A percentile compares a stretch with the other conserved stretches of the same genome.
phyloP scores from a whole-genome alignment of 2,329 filamentous ascomycete genomes.

The Thermoascus crustaceus region DNA sequence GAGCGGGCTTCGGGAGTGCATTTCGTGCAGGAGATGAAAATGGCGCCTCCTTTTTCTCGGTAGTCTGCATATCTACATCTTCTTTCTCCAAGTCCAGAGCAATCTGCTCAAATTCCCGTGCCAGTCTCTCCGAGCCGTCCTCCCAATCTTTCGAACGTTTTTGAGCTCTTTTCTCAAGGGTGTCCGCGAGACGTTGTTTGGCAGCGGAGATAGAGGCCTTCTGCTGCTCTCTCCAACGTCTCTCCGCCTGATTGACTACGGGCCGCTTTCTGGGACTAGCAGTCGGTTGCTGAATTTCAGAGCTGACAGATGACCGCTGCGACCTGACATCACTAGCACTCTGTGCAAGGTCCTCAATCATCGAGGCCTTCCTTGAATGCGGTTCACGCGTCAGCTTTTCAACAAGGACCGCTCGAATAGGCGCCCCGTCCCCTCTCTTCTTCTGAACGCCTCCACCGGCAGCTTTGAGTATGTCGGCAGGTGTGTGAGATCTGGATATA shows the following conservation, averaged over 20 bases:
- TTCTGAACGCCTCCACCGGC: slow-evolving; percentile 29
- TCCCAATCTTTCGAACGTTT: slow-evolving; percentile 33
- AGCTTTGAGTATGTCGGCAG: slow-evolving; percentile 18
- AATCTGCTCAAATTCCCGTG: slow-evolving; percentile 34
- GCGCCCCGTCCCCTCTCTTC: slow-evolving; percentile 18
- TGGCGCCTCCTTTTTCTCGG: slow-evolving; percentile 5
- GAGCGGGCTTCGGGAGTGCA: slow-evolving; percentile 18
- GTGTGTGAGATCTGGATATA: slow-evolving; percentile 26
- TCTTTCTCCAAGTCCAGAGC: slow-evolving; percentile 34
- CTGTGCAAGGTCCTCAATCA: slow-evolving; percentile 22
- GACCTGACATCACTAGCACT: slow-evolving; percentile 3
- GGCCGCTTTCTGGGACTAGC: slow-evolving; percentile 28
- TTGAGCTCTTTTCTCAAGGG: slow-evolving; percentile 28
- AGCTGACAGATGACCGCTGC: neutral
- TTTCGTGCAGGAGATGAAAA: slow-evolving; percentile 7
- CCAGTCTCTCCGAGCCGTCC: slow-evolving; percentile 35
- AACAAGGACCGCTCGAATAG: slow-evolving; percentile 30
- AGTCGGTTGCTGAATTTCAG: slow-evolving; percentile 6
- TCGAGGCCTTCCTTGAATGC: slow-evolving; percentile 26
- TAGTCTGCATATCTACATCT: slow-evolving; percentile 15
- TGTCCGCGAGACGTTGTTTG: slow-evolving; percentile 25
- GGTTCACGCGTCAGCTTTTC: slow-evolving; percentile 29
- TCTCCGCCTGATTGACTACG: slow-evolving; percentile 34
- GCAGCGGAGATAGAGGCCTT: slow-evolving; percentile 26
- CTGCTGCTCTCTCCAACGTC: slow-evolving; percentile 29